Evolutionary conservation across 805 yeast species (phyloP).

Genomic region (Sungouiozyma ichnusensis): DNA sequence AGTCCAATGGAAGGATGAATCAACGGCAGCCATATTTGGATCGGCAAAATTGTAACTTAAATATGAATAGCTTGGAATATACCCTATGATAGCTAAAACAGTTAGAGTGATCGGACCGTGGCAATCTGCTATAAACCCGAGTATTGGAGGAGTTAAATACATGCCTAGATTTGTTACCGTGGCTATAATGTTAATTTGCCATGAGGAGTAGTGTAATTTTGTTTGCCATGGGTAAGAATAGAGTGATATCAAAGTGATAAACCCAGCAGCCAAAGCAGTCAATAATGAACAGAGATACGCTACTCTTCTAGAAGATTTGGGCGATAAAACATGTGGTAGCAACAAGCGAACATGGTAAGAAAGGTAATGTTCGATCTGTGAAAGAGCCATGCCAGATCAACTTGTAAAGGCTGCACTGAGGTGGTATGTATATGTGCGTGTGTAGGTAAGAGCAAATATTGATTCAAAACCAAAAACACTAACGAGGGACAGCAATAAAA

Average conservation of each 20-base stretch:
- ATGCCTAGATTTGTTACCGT: constrained; percentile 68
- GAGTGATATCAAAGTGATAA: constrained; percentile 71
- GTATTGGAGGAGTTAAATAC: constrained; percentile 71
- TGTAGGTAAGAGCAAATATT: too few relatives aligned
- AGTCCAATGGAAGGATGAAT: constrained; percentile 26
- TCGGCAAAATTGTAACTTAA: constrained; percentile 34
- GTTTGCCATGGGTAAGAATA: constrained; percentile 61
- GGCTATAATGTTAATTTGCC: constrained; percentile 63
- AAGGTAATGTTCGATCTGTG: constrained; percentile 27
- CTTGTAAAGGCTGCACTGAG: background rate
- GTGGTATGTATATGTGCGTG: too few relatives aligned
- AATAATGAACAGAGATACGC: constrained; percentile 50
- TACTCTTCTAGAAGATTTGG: constrained; percentile 31
- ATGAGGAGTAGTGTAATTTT: constrained; percentile 50
- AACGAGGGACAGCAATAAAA: too few relatives aligned
- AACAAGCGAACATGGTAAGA: constrained; percentile 36
- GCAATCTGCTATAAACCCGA: constrained; percentile 77
- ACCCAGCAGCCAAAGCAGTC: constrained; percentile 70
- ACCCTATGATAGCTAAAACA: constrained; percentile 45
- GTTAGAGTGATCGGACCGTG: constrained; percentile 73
- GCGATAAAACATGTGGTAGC: constrained; percentile 35
- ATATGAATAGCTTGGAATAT: constrained; percentile 55
- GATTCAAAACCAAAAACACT: too few relatives aligned
- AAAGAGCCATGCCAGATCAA: constrained; percentile 17
- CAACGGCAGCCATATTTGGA: constrained; percentile 8